These are phyloP conservation scores for Metschnikowia santaceciliae DNA, from an alignment of 805 yeast genomes.

Conservation along the genomic window DNA sequence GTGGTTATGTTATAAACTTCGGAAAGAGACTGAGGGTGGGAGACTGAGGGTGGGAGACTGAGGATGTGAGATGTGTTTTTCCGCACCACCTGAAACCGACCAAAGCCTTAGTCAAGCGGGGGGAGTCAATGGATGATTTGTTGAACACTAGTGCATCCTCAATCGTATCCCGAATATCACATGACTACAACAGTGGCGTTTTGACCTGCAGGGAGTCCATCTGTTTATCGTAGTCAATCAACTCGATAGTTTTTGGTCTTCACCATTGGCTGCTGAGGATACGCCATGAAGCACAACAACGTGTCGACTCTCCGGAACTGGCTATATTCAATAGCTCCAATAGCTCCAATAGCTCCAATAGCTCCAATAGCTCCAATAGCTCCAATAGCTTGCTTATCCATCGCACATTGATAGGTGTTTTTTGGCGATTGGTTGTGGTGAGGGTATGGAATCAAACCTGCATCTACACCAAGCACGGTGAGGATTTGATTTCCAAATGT, in stretches of 20 bases:
- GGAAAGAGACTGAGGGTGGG: no score
- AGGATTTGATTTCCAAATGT: slow-evolving; percentile 94
- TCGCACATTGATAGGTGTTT: slow-evolving; percentile 90
- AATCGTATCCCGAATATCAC: slow-evolving; percentile 98
- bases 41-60: no score
- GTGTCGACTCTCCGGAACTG: slow-evolving; percentile 96
- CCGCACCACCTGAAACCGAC: slow-evolving; percentile 48
- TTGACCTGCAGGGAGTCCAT: slow-evolving; percentile 91
- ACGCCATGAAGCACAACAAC: slow-evolving; percentile 89
- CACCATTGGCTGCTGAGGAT: slow-evolving; percentile 99
- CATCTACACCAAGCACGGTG: slow-evolving; percentile 88
- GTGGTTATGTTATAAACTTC: no score
- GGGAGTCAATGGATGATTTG: slow-evolving; percentile 78
- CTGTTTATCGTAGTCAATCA: slow-evolving; percentile 78
- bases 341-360: slow-evolving; percentile 91
- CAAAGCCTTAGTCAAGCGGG: slow-evolving; percentile 66
- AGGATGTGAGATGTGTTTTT: no score
- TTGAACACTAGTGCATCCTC: slow-evolving; percentile 97
- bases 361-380: slow-evolving; percentile 24
- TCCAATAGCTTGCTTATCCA: slow-evolving; percentile 99
- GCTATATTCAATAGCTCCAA: slow-evolving; percentile 77
- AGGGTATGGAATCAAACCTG: slow-evolving; percentile 88
- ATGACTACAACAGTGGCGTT: slow-evolving; percentile 98
- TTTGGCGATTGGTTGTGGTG: slow-evolving; percentile 92
- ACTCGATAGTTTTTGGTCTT: slow-evolving; percentile 92